These are phyloP conservation scores for Primulina huaijiensis DNA, from an alignment of 257 asterid species.

Conservation along the genomic window DNA sequence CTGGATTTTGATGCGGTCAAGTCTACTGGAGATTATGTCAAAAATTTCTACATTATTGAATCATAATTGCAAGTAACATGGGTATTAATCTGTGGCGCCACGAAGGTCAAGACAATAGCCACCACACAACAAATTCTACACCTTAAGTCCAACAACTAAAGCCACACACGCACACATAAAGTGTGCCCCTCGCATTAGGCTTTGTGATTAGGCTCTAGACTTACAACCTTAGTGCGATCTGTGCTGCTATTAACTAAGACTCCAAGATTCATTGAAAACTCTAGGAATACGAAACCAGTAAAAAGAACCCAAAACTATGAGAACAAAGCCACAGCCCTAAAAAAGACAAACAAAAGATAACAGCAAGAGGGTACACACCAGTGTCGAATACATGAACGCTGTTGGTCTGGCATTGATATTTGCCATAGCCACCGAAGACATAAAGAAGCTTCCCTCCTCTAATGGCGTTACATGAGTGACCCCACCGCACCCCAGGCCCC, in stretches of 20 bases:
- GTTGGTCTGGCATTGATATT: constrained; percentile 82
- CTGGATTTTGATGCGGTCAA: background rate
- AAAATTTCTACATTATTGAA: background rate
- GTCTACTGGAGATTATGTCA: background rate
- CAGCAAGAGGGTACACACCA: constrained; percentile 37
- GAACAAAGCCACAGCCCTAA: background rate
- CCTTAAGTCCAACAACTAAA: background rate
- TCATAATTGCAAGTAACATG: background rate
- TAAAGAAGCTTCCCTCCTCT: constrained; percentile 83
- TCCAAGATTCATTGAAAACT: constrained; percentile 12
- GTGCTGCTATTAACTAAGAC: background rate
- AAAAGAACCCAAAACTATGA: constrained; percentile 2
- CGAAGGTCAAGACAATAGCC: background rate
- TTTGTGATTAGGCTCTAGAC: too few species aligned
- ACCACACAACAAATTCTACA: background rate
- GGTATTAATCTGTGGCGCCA: background rate
- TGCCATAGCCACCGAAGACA: constrained; percentile 94
- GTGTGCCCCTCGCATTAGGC: background rate
- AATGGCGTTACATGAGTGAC: constrained; percentile 96
- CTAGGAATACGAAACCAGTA: constrained; percentile 1
- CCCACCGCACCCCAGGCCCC: constrained; percentile 98
- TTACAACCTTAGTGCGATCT: too few species aligned
- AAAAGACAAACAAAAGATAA: background rate
- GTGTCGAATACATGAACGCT: constrained; percentile 79
- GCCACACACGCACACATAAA: too few species aligned